Evolutionary conservation across 2,329 filamentous ascomycete genomes (phyloP), one percentile per base, ranked within the genome.

Genomic region (Neocucurbitaria cava): DNA sequence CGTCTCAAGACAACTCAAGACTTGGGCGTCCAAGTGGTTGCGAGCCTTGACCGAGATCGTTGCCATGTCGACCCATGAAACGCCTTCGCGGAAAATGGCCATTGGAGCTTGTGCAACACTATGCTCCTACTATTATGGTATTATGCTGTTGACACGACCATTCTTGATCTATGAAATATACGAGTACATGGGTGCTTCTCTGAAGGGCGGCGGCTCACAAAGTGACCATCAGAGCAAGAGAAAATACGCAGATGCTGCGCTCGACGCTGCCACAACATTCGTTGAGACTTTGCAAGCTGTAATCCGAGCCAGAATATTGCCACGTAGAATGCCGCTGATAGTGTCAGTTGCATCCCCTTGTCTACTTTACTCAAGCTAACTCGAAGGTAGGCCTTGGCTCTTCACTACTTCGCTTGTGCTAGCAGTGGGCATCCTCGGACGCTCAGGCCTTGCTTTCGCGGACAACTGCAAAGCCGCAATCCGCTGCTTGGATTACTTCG

Each of bases 81-180:
- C 31, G 23, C 31, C 36, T 1, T 53, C 57, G 10, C 52, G 54
- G 7, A 50, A 64, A 23, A 54, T 43, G 35, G 73, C 73, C 7
- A 64, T 82, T 7, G 79, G 80, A 2, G 78, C 81, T 5, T 80
- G 79, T n/a, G 81, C 82, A 38, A 76, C 81, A 1, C 74, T 83
- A 13, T 79, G 79, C 28, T 77, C 81, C 3, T 84, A 83, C 52
- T 83, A 83, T 61, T 84, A 82, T 71, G 81, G 79, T 1, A 83
- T 84, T 39, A 83, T 83, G 65, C 70, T 84, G 3, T 66, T 83
- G 3, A 82, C 82, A 6, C 72, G 81, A n/a, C 82, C 82, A 0
- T 84, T 84, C 50, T 70, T 84, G 10, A 78, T 83, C 23, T 83
- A 81, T 59, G 78, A 82, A 45, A 73, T 83, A 1, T 81, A 75